Evolutionary conservation across 1,284 basidiomycete species (phyloP).

Genomic region (Ganoderma resinaceum): DNA sequence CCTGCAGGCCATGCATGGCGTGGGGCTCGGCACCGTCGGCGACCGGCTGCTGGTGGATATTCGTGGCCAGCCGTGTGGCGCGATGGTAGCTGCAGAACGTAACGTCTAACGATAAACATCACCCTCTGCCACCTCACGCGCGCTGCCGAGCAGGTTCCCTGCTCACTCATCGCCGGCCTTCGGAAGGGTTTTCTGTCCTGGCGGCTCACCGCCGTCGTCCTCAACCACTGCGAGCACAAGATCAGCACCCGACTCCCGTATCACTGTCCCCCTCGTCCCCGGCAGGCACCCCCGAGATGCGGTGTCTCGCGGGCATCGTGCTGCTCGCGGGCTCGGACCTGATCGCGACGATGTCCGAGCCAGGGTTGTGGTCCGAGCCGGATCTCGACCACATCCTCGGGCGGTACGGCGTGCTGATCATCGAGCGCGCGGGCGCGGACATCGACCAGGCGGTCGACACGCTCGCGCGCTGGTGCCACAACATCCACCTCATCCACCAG

Average conservation of each 20-base stretch:
- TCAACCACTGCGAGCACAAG: too few relatives aligned
- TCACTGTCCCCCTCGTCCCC: constrained; percentile 52
- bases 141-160: too few relatives aligned
- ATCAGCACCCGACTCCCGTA: too few relatives aligned
- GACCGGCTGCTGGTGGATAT: too few relatives aligned
- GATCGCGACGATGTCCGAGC: constrained; percentile 97
- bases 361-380: constrained; percentile 86
- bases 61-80: too few relatives aligned
- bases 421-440: constrained; percentile 88
- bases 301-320: constrained; percentile 78
- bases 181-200: too few relatives aligned
- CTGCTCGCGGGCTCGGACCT: constrained; percentile 96
- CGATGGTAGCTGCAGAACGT: neutral
- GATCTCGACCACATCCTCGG: constrained; percentile 97
- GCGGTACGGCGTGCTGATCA: constrained; percentile 72
- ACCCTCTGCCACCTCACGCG: too few relatives aligned
- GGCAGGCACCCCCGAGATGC: constrained; percentile 30
- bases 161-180: too few relatives aligned
- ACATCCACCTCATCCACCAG: constrained; percentile 95
- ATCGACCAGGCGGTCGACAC: constrained; percentile 84
- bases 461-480: constrained; percentile 83
- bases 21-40: too few relatives aligned
- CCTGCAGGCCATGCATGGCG: constrained; percentile 47
- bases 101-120: neutral
- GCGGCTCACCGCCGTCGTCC: too few relatives aligned